Evolutionary conservation across 306 rosid genomes (phyloP).

Genomic region (Prunus kanzakura): DNA sequence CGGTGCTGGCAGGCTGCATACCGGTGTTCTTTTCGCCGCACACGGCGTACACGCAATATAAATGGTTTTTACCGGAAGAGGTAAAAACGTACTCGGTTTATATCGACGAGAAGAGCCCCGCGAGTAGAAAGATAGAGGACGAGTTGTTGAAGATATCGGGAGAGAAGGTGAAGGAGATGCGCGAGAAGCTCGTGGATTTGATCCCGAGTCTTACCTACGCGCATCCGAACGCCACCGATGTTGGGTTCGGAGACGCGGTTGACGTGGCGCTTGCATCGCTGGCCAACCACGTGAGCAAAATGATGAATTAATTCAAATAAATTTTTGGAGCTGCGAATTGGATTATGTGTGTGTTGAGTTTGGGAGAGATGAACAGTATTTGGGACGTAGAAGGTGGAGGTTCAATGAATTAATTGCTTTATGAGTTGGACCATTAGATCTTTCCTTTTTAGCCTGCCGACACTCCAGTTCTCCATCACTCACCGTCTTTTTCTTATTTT

Average conservation of each 20-base stretch:
- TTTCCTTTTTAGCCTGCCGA: too few species aligned
- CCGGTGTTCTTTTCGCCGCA: slow-evolving; percentile 17
- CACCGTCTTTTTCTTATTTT: too few species aligned
- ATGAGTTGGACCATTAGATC: too few species aligned
- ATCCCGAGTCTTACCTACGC: slow-evolving; percentile 14
- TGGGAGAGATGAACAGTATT: not conserved
- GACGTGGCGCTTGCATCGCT: slow-evolving; percentile 1
- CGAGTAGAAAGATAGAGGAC: slow-evolving; percentile 10
- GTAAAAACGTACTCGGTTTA: not conserved
- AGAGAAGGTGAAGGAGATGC: not conserved
- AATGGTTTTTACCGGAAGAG: slow-evolving; percentile 7
- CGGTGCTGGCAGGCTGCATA: slow-evolving; percentile 4
- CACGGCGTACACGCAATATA: slow-evolving; percentile 18
- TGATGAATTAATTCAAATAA: not conserved
- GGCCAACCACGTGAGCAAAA: not conserved
- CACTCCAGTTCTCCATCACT: too few species aligned
- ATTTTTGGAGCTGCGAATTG: not conserved
- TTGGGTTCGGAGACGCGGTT: slow-evolving; percentile 14
- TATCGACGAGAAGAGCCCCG: slow-evolving; percentile 10
- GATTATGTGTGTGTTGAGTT: not conserved
- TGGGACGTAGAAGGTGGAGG: not conserved
- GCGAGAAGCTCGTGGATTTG: slow-evolving; percentile 9
- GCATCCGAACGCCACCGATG: slow-evolving; percentile 6
- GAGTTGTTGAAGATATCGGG: slow-evolving; percentile 9
- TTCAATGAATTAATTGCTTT: too few species aligned